Conservation (phyloP, 1,139 yeast species). For the Scheffersomyces illinoinensis region DNA sequence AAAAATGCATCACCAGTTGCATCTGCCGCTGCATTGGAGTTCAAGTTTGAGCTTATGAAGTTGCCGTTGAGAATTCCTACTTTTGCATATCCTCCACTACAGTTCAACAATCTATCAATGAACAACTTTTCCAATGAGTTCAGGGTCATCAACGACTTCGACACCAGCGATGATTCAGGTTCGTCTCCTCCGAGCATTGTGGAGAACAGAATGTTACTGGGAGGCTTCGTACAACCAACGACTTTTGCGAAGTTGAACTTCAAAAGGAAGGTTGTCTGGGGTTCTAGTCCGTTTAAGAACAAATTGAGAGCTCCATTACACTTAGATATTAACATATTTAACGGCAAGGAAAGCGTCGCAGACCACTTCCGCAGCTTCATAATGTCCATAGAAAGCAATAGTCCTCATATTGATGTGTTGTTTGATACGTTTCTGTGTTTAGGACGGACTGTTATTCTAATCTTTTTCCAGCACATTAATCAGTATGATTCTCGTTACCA, state of each 20-base stretch:
- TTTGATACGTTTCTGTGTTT: constrained; percentile 12
- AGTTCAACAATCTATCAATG: constrained; percentile 20
- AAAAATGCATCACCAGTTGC: neutral
- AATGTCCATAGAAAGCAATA: neutral
- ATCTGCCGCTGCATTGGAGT: constrained; percentile 13
- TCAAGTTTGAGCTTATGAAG: constrained; percentile 24
- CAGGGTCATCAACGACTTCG: constrained; percentile 14
- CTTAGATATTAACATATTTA: constrained; percentile 11
- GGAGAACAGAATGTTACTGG: constrained; percentile 5
- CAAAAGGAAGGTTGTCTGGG: neutral
- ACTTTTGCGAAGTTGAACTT: constrained; percentile 4
- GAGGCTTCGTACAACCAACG: constrained; percentile 6
- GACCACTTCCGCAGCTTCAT: constrained; percentile 12
- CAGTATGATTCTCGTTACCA: neutral
- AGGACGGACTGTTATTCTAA: constrained; percentile 19
- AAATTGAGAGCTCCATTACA: constrained; percentile 9
- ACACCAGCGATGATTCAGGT: neutral
- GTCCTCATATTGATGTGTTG: constrained; percentile 1
- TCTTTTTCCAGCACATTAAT: constrained; percentile 10
- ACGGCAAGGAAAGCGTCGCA: constrained; percentile 11
- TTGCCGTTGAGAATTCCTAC: constrained; percentile 25
- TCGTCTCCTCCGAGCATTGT: neutral
- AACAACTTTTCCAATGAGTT: constrained; percentile 21
- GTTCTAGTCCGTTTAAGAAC: neutral
- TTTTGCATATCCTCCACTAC: constrained; percentile 25